Base-by-base conservation (phyloP, 805 yeast species). In the Monosporozyma yasuniensis region DNA sequence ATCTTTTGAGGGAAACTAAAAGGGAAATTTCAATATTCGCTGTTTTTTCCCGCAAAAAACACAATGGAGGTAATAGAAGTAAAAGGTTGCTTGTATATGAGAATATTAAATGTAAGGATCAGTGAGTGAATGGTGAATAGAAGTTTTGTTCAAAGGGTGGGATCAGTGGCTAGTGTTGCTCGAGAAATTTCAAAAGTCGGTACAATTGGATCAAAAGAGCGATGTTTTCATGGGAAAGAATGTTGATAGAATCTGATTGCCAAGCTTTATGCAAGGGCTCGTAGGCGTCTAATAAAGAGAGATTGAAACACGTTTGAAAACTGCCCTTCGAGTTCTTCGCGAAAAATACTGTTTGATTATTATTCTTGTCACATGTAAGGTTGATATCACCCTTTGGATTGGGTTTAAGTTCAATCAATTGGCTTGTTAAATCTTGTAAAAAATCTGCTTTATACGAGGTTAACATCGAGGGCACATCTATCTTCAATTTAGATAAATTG, bases 181-280 rank as follows among this genome's bases (percentile, higher is more conserved):
- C 27, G 27, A 39, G n/a, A 27, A 39, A 21, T 11, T 39, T 39
- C 27, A 39, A 21, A 4, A 21, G n/a, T 8, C 12, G 7, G 42
- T 39, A 39, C 2, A 39, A 12, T 22, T 39, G 25, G 27, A 39
- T 39, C 16, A 39, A 21, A 12, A 39, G 27, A 10, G 27, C 9
- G n/a, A 19, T 21, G 16, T 21, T 21, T 8, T 21, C 42, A 3
- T n/a, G 9, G 16, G 42, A 39, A 14, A 21, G 42, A 39, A 39
- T 39, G 27, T 21, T 14, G 4, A 39, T 39, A 22, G 27, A 39
- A n/a, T 39, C 22, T 11, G 3, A 3, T 21, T 39, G 16, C 42
- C 42, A 39, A 39, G 42, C 42, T 14, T 21, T 21, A 19, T 39
- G 42, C 42, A 39, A 39, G 42, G 42, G 42, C 16, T 39, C 25